Evolutionary conservation across 805 yeast species (phyloP), one percentile per base, ranked within the genome.

Genomic region (Yarrowia sp.): DNA sequence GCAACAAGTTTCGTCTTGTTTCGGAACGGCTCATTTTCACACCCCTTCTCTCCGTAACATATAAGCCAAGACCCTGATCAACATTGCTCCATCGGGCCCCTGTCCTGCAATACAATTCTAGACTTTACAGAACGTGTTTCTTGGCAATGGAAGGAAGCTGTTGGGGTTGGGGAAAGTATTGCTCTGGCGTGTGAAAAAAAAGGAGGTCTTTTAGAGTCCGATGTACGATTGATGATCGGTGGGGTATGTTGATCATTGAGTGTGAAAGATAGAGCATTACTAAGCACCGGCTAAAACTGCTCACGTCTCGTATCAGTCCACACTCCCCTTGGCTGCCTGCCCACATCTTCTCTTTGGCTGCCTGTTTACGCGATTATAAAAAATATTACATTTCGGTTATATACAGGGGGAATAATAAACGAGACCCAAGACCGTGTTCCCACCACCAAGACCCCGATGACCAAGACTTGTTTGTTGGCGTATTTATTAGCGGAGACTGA

Each of bases 41-140:
- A 24, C 30, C 30, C n/a, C 30, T 24, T 7, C 30, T 24, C 30
- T 24, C 30, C 19, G 30, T 34, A 50, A 34, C 34, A 34, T 34
- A n/a, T 15, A 6, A 19, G 55, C 42, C 56, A 52, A 52, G 58
- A 52, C 43, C 58, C 58, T 52, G 58, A 38, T 36, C 56, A n/a
- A 7, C 58, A 19, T 52, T 52, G 58, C 58, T 52, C 9, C 43
- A 17, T 36, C 19, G n/a, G 30, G 15, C 13, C 42, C 58, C 43
- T 24, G 30, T 33, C 58, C 58, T 38, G 40, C 34, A 36, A 33
- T 7, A 17, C 17, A 12, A 5, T 12, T 6, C 9, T 8, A 46
- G 20, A 44, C 13, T 24, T 20, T 47, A 9, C 24, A 34, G 36
- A 36, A 3, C 58, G 58, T 52, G 58, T 19, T 38, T 52, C 58